Conservation (phyloP, 2,329 filamentous ascomycete genomes). For the Aspergillus ochraceoroseus region DNA sequence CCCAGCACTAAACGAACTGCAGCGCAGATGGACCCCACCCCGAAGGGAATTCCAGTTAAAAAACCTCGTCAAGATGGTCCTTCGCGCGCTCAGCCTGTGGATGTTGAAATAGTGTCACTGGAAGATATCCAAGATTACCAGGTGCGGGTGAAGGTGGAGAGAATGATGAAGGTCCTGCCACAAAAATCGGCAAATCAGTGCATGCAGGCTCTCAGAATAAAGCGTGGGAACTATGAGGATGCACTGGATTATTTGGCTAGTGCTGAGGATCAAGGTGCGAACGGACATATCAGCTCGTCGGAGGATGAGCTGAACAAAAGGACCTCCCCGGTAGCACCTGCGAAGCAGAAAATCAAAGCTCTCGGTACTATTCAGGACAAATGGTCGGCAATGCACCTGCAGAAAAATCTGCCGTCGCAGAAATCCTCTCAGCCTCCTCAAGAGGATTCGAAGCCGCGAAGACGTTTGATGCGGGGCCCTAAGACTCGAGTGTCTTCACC, state of each 20-base stretch:
- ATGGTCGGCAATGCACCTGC: constrained; percentile 48
- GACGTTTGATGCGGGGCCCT: constrained; percentile 39
- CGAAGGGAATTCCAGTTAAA: constrained; percentile 36
- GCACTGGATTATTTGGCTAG: constrained; percentile 48
- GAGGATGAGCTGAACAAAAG: constrained; percentile 40
- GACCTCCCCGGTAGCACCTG: constrained; percentile 27
- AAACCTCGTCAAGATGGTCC: constrained; percentile 41
- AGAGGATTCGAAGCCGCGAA: constrained; percentile 31
- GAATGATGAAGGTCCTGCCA: constrained; percentile 50
- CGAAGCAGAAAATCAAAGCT: constrained; percentile 52
- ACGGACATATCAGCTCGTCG: constrained; percentile 29
- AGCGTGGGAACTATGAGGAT: constrained; percentile 52
- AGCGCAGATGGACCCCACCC: constrained; percentile 43
- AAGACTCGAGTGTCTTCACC: constrained; percentile 31
- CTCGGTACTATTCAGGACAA: constrained; percentile 56
- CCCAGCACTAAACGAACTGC: constrained; percentile 39
- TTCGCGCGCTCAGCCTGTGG: constrained; percentile 46
- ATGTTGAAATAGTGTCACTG: constrained; percentile 41
- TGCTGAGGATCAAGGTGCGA: constrained; percentile 30
- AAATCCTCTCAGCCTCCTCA: constrained; percentile 19
- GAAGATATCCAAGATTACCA: constrained; percentile 50
- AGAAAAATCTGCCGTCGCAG: constrained; percentile 27
- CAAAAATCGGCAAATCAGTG: constrained; percentile 46
- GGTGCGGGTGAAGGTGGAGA: constrained; percentile 49
- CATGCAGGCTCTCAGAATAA: constrained; percentile 48